A percentile compares a stretch with the other conserved stretches of the same genome.
These are phyloP conservation scores for Emydomyces testavorans DNA, from an alignment of 2,329 filamentous ascomycete genomes.

Conservation along the genomic window DNA sequence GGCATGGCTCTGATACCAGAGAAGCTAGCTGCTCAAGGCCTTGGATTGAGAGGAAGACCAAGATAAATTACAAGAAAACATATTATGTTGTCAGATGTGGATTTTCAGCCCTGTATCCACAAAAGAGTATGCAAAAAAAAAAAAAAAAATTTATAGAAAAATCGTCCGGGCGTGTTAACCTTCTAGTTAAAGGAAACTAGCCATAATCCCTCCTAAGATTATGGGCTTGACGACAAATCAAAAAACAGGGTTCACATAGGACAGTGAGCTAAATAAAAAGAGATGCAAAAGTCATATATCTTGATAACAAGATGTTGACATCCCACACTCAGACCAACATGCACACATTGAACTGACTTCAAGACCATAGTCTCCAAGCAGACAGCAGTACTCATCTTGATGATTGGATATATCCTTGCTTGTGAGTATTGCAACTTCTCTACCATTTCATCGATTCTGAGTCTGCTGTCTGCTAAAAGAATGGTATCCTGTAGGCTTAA, in stretches of 20 bases:
- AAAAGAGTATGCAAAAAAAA: background rate
- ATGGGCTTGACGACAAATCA: background rate
- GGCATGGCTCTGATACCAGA: background rate
- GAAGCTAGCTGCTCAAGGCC: background rate
- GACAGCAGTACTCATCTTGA: too few relatives aligned
- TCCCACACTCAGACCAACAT: too few relatives aligned
- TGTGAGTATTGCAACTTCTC: too few relatives aligned
- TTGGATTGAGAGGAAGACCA: background rate
- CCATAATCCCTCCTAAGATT: background rate
- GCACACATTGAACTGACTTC: too few relatives aligned
- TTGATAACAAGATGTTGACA: too few relatives aligned
- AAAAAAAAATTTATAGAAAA: background rate
- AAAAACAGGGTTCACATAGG: background rate
- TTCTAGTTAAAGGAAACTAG: background rate
- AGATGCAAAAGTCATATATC: too few relatives aligned
- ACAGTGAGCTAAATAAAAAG: background rate
- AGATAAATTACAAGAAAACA: background rate
- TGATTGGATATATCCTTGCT: too few relatives aligned
- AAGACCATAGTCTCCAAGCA: too few relatives aligned
- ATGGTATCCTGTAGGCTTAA: too few relatives aligned
- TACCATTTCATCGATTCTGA: too few relatives aligned
- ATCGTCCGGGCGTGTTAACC: too few relatives aligned
- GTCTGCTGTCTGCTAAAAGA: too few relatives aligned
- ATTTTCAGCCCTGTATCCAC: background rate
- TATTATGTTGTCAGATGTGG: background rate